Conservation (phyloP, 345 rosid genomes). For the Orychophragmus violaceus region DNA sequence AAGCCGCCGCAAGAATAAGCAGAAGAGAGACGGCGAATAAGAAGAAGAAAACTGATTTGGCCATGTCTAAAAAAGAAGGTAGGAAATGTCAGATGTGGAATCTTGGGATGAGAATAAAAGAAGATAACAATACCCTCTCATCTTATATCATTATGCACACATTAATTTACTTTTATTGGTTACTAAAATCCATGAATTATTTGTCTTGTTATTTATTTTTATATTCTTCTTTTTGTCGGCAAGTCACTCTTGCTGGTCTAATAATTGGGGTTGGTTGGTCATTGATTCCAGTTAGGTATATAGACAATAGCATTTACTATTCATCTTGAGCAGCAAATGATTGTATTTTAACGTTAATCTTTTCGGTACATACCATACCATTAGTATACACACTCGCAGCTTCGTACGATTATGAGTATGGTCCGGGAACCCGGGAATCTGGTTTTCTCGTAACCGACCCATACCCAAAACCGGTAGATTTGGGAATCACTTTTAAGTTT, state of each 20-base stretch:
- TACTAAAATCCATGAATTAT: neutral
- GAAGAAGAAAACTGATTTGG: neutral
- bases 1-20: neutral
- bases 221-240: neutral
- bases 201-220: neutral
- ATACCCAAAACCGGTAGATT: neutral
- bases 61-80: slow-evolving; percentile 4
- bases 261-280: neutral
- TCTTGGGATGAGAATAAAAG: neutral
- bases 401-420: neutral
- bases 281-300: neutral
- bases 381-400: neutral
- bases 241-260: neutral
- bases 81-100: neutral
- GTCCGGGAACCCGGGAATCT: neutral
- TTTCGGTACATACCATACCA: neutral
- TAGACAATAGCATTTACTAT: neutral
- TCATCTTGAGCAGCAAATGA: neutral
- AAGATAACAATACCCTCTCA: neutral
- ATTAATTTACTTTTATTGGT: neutral
- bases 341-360: neutral
- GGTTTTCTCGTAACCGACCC: neutral
- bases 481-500: neutral
- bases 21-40: slow-evolving; percentile 1
- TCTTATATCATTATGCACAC: neutral